phyloP scores from a whole-genome alignment of 2,329 filamentous ascomycete genomes.

The Xylaria multiplex region DNA sequence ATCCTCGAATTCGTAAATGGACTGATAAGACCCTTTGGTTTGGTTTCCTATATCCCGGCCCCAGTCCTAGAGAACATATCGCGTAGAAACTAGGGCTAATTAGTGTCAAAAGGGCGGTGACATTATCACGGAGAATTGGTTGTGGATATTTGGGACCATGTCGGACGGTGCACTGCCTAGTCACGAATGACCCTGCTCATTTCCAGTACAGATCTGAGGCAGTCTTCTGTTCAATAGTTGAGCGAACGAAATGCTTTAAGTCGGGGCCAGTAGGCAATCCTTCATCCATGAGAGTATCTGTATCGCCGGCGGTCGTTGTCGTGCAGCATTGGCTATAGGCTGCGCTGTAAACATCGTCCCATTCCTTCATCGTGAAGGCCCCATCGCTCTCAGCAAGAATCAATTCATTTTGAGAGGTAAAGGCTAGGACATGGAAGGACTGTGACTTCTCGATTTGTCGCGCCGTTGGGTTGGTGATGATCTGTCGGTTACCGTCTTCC shows the following conservation, averaged over 20 bases:
- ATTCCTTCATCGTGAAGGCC: conserved; percentile 76
- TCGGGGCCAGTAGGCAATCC: conserved; percentile 57
- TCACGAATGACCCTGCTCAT: conserved; percentile 42
- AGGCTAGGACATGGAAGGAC: conserved; percentile 85
- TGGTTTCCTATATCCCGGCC: not conserved
- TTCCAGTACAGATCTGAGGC: conserved; percentile 64
- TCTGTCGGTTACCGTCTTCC: conserved; percentile 52
- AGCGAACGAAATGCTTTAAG: conserved; percentile 70
- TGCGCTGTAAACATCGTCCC: conserved; percentile 74
- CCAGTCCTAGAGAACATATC: not conserved
- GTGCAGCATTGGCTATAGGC: conserved; percentile 73
- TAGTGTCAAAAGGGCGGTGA: not conserved
- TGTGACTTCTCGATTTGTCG: conserved; percentile 69
- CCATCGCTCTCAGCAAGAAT: conserved; percentile 86
- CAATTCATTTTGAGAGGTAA: conserved; percentile 77
- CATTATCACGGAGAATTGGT: conserved; percentile 12
- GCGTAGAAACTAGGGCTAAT: not conserved
- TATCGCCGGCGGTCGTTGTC: conserved; percentile 50
- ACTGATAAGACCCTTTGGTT: not conserved
- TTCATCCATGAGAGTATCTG: conserved; percentile 59
- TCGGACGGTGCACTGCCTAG: not conserved
- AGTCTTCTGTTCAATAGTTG: conserved; percentile 62
- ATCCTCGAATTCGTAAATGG: conserved; percentile 6
- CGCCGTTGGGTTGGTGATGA: conserved; percentile 70
- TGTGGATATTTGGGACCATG: conserved; percentile 4